Evolutionary conservation across 805 yeast species (phyloP).

Genomic region (Schizosaccharomyces cryophilus): DNA sequence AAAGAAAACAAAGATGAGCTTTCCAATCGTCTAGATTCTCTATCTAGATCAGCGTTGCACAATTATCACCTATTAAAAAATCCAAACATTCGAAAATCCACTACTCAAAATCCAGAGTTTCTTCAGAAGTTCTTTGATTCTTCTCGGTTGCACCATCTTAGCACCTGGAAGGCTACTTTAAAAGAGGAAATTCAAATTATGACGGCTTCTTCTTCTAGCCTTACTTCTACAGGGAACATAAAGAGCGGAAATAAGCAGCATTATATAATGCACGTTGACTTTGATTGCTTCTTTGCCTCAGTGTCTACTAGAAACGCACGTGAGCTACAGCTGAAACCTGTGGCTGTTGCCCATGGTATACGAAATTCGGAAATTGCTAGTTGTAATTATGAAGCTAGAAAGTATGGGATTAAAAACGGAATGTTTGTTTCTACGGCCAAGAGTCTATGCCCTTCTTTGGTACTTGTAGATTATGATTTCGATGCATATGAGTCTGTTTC

Average conservation of each 20-base stretch:
- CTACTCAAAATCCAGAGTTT: constrained; percentile 59
- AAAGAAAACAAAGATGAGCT: not conserved
- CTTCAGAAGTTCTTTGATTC: constrained; percentile 45
- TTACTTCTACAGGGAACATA: constrained; percentile 6
- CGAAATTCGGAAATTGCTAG: constrained; percentile 60
- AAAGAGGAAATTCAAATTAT: constrained; percentile 31
- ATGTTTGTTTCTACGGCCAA: constrained; percentile 63
- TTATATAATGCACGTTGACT: constrained; percentile 55
- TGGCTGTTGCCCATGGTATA: constrained; percentile 34
- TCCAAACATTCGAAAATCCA: constrained; percentile 13
- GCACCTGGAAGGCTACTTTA: constrained; percentile 63
- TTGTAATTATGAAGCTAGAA: constrained; percentile 69
- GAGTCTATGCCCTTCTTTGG: constrained; percentile 36
- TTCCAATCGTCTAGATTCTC: not conserved
- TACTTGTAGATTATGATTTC: constrained; percentile 49
- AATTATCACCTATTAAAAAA: constrained; percentile 5
- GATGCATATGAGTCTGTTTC: constrained; percentile 45
- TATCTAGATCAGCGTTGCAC: not conserved
- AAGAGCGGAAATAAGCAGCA: constrained; percentile 1
- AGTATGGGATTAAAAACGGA: constrained; percentile 54
- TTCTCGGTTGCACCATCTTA: constrained; percentile 70
- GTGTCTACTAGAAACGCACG: constrained; percentile 44
- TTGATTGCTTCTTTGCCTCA: constrained; percentile 82
- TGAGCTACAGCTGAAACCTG: constrained; percentile 30
- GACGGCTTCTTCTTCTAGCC: constrained; percentile 15